Evolutionary conservation across 192 early-diverging fungal species (phyloP).

Genomic region (Geranomyces variabilis): DNA sequence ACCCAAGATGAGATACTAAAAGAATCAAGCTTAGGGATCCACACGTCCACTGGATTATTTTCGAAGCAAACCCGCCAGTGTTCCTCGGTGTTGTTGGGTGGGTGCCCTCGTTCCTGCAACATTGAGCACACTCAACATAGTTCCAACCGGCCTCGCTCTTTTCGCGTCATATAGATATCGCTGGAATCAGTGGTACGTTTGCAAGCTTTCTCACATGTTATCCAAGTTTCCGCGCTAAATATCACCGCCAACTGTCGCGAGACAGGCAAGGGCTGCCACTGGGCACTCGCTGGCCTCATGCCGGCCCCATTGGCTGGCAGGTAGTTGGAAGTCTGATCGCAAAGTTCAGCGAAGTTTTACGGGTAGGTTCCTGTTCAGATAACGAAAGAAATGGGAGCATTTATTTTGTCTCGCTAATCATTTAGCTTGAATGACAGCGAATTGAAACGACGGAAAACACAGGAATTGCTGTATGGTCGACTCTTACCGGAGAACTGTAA

Average conservation of each 20-base stretch:
- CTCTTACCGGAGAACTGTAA: not conserved
- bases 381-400: too few species aligned
- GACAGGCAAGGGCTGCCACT: not conserved
- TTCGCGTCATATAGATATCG: not conserved
- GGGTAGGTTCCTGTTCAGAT: not conserved
- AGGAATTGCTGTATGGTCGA: slow-evolving; percentile 2
- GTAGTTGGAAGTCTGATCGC: not conserved
- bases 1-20: too few species aligned
- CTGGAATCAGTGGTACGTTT: not conserved
- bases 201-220: not conserved
- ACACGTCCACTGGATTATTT: not conserved
- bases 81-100: not conserved
- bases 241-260: not conserved
- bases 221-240: not conserved
- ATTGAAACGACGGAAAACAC: slow-evolving; percentile 2
- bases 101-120: not conserved
- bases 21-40: not conserved
- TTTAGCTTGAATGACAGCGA: too few species aligned
- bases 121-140: not conserved
- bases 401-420: too few species aligned
- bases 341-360: slow-evolving; percentile 2
- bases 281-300: not conserved
- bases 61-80: not conserved
- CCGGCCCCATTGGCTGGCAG: not conserved
- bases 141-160: not conserved